phyloP scores from a whole-genome alignment of 768 basidiomycete genomes.

The Suillus subalutaceus region DNA sequence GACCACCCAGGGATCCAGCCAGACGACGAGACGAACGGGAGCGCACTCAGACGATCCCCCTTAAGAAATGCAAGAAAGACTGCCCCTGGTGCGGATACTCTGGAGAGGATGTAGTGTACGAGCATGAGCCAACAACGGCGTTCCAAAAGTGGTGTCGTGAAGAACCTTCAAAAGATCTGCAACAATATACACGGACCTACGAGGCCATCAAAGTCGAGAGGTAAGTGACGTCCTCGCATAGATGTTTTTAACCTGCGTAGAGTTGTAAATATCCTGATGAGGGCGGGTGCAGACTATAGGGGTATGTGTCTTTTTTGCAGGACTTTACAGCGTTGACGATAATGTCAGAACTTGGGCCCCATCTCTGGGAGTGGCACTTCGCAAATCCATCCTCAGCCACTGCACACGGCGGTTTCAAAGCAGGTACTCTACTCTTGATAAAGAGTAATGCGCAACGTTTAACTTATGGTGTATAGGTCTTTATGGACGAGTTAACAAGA shows the following conservation, averaged over 20 bases:
- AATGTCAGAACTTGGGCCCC: constrained; percentile 40
- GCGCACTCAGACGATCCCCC: constrained; percentile 22
- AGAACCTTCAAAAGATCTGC: constrained; percentile 51
- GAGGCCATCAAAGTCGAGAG: constrained; percentile 56
- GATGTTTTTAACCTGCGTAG: constrained; percentile 35
- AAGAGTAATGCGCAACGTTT: background rate
- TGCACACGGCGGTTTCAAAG: constrained; percentile 52
- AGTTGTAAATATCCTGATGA: constrained; percentile 60
- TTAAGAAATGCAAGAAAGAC: constrained; percentile 43
- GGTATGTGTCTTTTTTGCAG: constrained; percentile 38
- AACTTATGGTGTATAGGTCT: constrained; percentile 39
- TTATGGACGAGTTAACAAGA: constrained; percentile 61
- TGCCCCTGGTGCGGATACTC: constrained; percentile 36
- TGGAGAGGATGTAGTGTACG: constrained; percentile 33
- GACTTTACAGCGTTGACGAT: background rate
- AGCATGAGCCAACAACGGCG: constrained; percentile 36
- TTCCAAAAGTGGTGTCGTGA: constrained; percentile 53
- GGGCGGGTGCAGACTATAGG: constrained; percentile 64
- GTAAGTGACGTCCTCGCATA: constrained; percentile 37
- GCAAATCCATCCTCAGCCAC: constrained; percentile 61
- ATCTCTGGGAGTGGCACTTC: constrained; percentile 62
- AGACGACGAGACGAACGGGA: constrained; percentile 22
- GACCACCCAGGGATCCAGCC: background rate
- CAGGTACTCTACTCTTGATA: constrained; percentile 37
- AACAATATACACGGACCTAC: constrained; percentile 68